Base-by-base conservation (phyloP, 306 rosid species). In the Macrotyloma uniflorum region DNA sequence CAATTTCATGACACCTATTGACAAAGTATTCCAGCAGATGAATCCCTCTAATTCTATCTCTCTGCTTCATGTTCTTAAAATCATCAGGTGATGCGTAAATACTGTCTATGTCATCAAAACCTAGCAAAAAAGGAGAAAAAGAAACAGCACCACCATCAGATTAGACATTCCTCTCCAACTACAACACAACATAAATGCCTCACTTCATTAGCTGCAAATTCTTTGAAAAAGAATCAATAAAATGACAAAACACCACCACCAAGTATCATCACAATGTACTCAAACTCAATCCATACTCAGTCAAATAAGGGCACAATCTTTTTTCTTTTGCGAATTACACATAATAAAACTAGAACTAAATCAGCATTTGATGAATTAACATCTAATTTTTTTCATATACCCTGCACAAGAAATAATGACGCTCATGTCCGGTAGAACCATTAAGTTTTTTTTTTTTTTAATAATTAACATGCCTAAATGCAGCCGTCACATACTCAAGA, bases 41-140 rank as follows among this genome's bases (percentile, higher is more conserved):
- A 85, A 83, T 45, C 75, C 97, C 99, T 82, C 81, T 86, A 18
- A 71, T 59, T 67, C 64, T 84, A 74, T 93, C 93, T 63, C 88
- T 87, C 47, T 75, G 43, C 71, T 85, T 79, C 87, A 91, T 2
- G 80, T 26, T 64, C 76, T 85, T 83, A 68, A 96, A 96, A 88
- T 96, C 99, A 14, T 90, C 94, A 42, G 90, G 91, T 0, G 99
- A 91, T 5, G 99, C 98, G 62, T 79, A 96, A 59, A 96, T 80
- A 38, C 98, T 95, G 70, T 93, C 98, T 82, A 85, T 80, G 26
- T 88, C 97, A 57, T 87, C 94, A 80, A 88, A 96, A 82, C 96
- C 99, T 95, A 77, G 40, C 63, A 82, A n/a, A 35, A 81, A 47
- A 46, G 67, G 71, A 70, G 36, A 32, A 61, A 16, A 28, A 40